These are phyloP conservation scores for Talaromyces thailandensis DNA, from an alignment of 495 filamentous ascomycete genomes.

Conservation along the genomic window DNA sequence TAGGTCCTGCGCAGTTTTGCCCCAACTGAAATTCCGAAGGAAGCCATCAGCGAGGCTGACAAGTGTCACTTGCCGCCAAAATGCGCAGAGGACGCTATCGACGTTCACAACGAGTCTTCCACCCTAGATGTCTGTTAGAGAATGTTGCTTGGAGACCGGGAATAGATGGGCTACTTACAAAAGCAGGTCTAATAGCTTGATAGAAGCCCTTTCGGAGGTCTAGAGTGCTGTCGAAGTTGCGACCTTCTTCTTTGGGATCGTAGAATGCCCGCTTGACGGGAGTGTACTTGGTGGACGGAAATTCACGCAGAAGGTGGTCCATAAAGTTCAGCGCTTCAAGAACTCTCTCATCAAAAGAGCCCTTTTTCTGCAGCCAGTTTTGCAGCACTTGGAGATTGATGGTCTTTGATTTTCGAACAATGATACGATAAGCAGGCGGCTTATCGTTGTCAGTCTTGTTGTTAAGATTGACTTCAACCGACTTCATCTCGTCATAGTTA, in stretches of 20 bases:
- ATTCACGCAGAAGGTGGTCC: slow-evolving; percentile 78
- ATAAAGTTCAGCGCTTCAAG: slow-evolving; percentile 83
- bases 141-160: background rate
- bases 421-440: slow-evolving; percentile 44
- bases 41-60: slow-evolving; percentile 2
- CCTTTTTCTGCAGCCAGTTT: slow-evolving; percentile 52
- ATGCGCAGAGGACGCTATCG: slow-evolving; percentile 50
- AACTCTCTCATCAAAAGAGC: slow-evolving; percentile 50
- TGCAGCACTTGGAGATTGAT: slow-evolving; percentile 57
- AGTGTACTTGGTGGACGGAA: slow-evolving; percentile 52
- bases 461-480: background rate
- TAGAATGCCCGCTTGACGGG: slow-evolving; percentile 72
- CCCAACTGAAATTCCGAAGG: background rate
- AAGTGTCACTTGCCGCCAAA: slow-evolving; percentile 39
- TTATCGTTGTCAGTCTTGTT: slow-evolving; percentile 16
- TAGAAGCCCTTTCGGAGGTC: slow-evolving; percentile 82
- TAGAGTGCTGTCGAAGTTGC: slow-evolving; percentile 45
- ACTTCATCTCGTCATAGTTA: slow-evolving; percentile 3
- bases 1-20: background rate
- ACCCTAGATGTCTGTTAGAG: slow-evolving; percentile 20
- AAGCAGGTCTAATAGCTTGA: slow-evolving; percentile 61
- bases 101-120: slow-evolving; percentile 67
- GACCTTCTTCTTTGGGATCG: slow-evolving; percentile 26
- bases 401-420: slow-evolving; percentile 45
- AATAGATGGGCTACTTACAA: slow-evolving; percentile 28